Conservation (phyloP, 116 monocot genomes). For the Cymodocea nodosa region DNA sequence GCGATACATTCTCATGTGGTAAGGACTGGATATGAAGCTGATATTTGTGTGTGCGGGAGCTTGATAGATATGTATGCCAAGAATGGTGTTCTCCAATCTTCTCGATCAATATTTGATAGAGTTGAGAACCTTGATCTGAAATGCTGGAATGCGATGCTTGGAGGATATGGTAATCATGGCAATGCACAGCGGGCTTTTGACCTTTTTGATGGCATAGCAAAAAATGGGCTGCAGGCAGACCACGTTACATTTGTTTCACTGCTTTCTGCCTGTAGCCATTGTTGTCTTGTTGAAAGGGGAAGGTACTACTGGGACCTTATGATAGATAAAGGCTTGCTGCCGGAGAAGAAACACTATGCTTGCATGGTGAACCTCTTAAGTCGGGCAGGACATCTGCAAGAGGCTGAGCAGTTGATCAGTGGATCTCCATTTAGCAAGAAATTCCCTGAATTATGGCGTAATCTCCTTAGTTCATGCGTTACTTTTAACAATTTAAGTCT, state of each 20-base stretch:
- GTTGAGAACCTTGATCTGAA: slow-evolving; percentile 51
- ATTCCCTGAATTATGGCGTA: slow-evolving; percentile 63
- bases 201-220: slow-evolving; percentile 46
- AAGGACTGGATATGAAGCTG: slow-evolving; percentile 53
- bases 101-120: slow-evolving; percentile 31
- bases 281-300: slow-evolving; percentile 56
- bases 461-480: slow-evolving; percentile 61
- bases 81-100: slow-evolving; percentile 42
- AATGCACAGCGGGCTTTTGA: slow-evolving; percentile 47
- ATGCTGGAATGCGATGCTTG: slow-evolving; percentile 89
- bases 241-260: slow-evolving; percentile 66
- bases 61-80: slow-evolving; percentile 90
- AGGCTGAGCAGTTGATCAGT: slow-evolving; percentile 57
- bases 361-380: slow-evolving; percentile 69
- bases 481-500: slow-evolving; percentile 32
- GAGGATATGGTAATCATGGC: slow-evolving; percentile 68
- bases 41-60: slow-evolving; percentile 54
- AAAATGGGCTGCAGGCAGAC: slow-evolving; percentile 40
- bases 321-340: slow-evolving; percentile 40
- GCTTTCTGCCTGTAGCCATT: slow-evolving; percentile 69
- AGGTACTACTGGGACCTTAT: slow-evolving; percentile 73
- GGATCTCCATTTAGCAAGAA: slow-evolving; percentile 35
- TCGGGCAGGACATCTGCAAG: slow-evolving; percentile 45
- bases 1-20: slow-evolving; percentile 44
- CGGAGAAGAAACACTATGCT: slow-evolving; percentile 67